phyloP scores from a whole-genome alignment of 2,329 filamentous ascomycete genomes.

The Aspergillus niger region DNA sequence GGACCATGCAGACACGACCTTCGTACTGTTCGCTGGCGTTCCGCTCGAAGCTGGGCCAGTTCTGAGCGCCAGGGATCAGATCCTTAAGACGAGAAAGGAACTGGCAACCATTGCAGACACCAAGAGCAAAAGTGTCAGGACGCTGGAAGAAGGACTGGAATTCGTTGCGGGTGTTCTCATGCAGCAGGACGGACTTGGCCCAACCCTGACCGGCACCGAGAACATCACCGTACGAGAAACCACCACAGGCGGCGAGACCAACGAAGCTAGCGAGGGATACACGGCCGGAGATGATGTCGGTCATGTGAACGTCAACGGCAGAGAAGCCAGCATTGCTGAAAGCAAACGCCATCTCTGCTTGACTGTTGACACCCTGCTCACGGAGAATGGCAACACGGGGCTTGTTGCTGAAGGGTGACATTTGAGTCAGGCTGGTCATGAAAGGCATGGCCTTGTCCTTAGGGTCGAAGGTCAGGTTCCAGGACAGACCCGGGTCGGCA shows the following conservation, averaged over 20 bases:
- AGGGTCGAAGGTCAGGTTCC: slow-evolving; percentile 78
- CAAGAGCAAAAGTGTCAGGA: slow-evolving; percentile 85
- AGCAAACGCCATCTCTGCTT: slow-evolving; percentile 97
- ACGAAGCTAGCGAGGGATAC: slow-evolving; percentile 80
- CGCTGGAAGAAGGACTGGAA: slow-evolving; percentile 86
- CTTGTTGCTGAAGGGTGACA: slow-evolving; percentile 60
- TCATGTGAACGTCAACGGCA: slow-evolving; percentile 95
- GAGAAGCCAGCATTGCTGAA: slow-evolving; percentile 91
- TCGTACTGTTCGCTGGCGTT: slow-evolving; percentile 90
- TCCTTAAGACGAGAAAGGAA: slow-evolving; percentile 83
- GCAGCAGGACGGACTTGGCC: slow-evolving; percentile 89
- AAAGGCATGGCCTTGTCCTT: slow-evolving; percentile 74
- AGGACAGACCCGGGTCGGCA: slow-evolving; percentile 78
- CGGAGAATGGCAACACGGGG: slow-evolving; percentile 87
- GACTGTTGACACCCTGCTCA: slow-evolving; percentile 93
- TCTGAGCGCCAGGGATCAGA: slow-evolving; percentile 77
- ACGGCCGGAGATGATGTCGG: slow-evolving; percentile 76
- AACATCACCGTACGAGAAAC: slow-evolving; percentile 92
- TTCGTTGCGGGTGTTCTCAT: slow-evolving; percentile 71
- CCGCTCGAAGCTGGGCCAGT: slow-evolving; percentile 84
- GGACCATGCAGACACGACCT: slow-evolving; percentile 81
- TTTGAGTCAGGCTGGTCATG: slow-evolving; percentile 60
- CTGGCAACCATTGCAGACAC: slow-evolving; percentile 97
- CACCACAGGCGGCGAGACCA: slow-evolving; percentile 90
- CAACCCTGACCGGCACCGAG: slow-evolving; percentile 95